Percentiles rank a stretch among this genome's conserved stretches.
These are phyloP conservation scores for Populus davidiana DNA, from an alignment of 345 rosid genomes.

Conservation along the genomic window DNA sequence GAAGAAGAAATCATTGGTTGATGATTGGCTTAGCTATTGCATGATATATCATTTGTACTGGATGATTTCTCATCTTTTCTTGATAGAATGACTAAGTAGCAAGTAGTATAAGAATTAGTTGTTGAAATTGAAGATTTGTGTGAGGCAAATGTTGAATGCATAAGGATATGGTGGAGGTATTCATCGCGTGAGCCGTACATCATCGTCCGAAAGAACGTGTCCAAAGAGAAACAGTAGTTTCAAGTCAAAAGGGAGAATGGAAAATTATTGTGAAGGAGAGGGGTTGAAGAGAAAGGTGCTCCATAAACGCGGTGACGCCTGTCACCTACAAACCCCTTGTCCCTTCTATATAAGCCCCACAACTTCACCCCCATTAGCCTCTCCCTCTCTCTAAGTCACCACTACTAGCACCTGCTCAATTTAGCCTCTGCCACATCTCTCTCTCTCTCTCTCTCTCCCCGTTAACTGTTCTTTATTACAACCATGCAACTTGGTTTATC, in stretches of 20 bases:
- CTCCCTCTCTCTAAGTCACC: neutral
- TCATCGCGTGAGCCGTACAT: neutral
- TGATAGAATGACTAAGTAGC: too few relatives aligned
- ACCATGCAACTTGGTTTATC: conserved; percentile 35
- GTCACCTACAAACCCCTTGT: conserved; percentile 13
- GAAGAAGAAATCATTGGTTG: too few relatives aligned
- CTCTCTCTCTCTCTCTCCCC: conserved; percentile 15
- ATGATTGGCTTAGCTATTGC: neutral
- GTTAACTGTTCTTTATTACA: neutral
- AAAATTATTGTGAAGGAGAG: too few relatives aligned
- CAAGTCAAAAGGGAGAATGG: neutral
- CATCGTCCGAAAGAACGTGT: neutral
- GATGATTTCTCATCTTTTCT: too few relatives aligned
- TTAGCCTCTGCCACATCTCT: conserved; percentile 18
- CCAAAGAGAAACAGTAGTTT: neutral
- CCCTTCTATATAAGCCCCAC: conserved; percentile 22
- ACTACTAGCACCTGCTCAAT: neutral
- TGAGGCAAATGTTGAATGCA: neutral
- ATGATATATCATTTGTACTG: too few relatives aligned
- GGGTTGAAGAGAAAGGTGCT: conserved; percentile 22
- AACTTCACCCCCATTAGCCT: neutral
- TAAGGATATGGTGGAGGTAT: neutral
- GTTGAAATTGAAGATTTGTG: neutral
- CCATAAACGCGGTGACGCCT: conserved; percentile 31
- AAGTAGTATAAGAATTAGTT: neutral